Conservation (phyloP, 352 stramenopile genomes). For the Phytophthora ramorum region DNA sequence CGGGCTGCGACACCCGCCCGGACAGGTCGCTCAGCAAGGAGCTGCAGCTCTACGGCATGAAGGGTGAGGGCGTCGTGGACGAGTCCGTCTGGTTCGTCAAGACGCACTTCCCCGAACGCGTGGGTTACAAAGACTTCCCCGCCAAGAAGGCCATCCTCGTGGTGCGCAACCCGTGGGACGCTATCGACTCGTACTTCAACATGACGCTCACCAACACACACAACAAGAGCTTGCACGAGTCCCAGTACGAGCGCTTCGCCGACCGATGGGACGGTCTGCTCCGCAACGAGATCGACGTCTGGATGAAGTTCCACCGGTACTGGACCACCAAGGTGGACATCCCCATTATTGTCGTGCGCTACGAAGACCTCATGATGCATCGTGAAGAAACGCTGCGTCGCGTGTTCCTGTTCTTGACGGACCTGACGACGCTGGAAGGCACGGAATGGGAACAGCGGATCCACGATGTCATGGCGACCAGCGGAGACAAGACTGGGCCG, state of each 20-base stretch:
- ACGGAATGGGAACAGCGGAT: conserved; percentile 84
- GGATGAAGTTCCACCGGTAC: conserved; percentile 92
- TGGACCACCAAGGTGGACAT: conserved; percentile 92
- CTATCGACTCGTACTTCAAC: conserved; percentile 99
- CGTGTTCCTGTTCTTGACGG: conserved; percentile 83
- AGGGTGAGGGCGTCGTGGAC: conserved; percentile 94
- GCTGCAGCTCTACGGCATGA: conserved; percentile 90
- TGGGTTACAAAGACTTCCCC: conserved; percentile 88
- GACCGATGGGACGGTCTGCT: conserved; percentile 91
- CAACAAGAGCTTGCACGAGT: conserved; percentile 91
- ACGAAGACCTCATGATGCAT: conserved; percentile 91
- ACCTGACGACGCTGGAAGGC: conserved; percentile 66
- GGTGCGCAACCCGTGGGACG: conserved; percentile 97
- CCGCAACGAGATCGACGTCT: conserved; percentile 92
- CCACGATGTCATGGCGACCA: conserved; percentile 58
- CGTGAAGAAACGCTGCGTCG: conserved; percentile 79
- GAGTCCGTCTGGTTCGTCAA: conserved; percentile 97
- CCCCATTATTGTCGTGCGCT: conserved; percentile 92
- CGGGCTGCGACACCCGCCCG: conserved; percentile 96
- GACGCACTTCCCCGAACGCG: conserved; percentile 97
- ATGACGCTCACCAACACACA: conserved; percentile 96
- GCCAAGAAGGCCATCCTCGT: conserved; percentile 87
- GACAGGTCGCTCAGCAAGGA: conserved; percentile 93
- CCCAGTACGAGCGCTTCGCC: conserved; percentile 87
- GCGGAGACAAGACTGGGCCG: conserved; percentile 68